Evolutionary conservation across 1,284 basidiomycete species (phyloP), one percentile per base, ranked within the genome.

Genomic region (Pholiota adiposa): DNA sequence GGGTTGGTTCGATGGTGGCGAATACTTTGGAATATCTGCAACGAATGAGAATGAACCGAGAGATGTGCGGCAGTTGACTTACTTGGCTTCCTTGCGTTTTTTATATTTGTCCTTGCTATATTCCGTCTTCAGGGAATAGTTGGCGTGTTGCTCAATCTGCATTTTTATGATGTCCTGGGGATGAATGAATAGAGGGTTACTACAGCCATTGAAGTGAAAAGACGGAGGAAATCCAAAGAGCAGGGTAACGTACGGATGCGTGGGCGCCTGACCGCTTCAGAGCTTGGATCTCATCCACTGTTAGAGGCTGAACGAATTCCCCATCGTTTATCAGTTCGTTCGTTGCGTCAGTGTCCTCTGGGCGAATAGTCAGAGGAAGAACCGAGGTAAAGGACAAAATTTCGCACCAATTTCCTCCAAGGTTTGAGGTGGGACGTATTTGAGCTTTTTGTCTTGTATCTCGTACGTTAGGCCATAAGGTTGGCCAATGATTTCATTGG

Each of bases 31-130:
- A 88, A 73, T 94, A 98, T 70, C 93, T 97, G 36, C n/a, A 25
- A 29, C 23, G 8, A 9, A 62, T 43, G 55, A 60, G 38, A 31
- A 51, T 38, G 23, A 16, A 23, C 25, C 11, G 19, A 33, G 23
- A 40, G 16, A 11, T 49, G n/a, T n/a, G n/a, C n/a, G n/a, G n/a
- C n/a, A 56, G 18, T 31, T 25, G 12, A 64, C 68, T 48, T 70
- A 96, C 95, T 98, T 98, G 64, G 92, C 94, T 75, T 96, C 93
- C 74, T 98, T 98, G 49, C 94, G 83, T 73, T 95, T 96, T 71
- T 87, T 90, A 77, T 97, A 98, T 73, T 98, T 98, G 70, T 97
- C 96, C 75, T 98, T 97, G 74, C 92, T 95, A 72, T 95, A 97
- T 74, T 96, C 96, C 1, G 95, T 97, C 77, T 98, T 98, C 55